A percentile compares a stretch with the other conserved stretches of the same genome.
Evolutionary conservation across 495 filamentous ascomycete genomes (phyloP).

Genomic region (Annulohypoxylon bovei): DNA sequence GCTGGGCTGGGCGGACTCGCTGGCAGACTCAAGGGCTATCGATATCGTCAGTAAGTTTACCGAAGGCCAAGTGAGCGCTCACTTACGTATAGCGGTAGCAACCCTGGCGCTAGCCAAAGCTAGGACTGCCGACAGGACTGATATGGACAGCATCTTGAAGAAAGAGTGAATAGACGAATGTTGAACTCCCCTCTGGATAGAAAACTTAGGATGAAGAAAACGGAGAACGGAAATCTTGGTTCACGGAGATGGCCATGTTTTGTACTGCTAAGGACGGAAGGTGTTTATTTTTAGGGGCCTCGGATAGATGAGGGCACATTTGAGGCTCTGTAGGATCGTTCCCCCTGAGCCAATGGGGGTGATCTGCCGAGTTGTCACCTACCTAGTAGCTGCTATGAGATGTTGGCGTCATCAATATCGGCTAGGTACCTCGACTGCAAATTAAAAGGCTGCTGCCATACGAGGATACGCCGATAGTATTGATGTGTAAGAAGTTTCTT

Average conservation of each 20-base stretch:
- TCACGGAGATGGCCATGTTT: neutral
- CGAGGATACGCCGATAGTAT: neutral
- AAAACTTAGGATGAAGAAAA: neutral
- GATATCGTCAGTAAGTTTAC: neutral
- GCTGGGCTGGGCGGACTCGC: neutral
- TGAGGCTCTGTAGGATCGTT: conserved; percentile 14
- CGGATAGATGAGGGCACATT: neutral
- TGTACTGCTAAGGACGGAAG: neutral
- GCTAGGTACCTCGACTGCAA: neutral
- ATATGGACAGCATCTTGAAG: conserved; percentile 17
- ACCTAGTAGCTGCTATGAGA: neutral
- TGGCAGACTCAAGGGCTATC: conserved; percentile 13
- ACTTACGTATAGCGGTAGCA: conserved; percentile 10
- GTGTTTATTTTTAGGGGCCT: neutral
- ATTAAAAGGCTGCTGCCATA: neutral
- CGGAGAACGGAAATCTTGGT: neutral
- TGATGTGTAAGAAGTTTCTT: neutral
- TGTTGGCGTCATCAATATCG: conserved; percentile 24
- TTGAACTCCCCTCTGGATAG: neutral
- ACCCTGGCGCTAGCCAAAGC: neutral
- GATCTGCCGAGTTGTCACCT: neutral
- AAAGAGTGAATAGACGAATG: neutral
- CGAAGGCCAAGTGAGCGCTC: neutral
- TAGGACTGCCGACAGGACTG: conserved; percentile 3
- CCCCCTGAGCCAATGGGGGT: neutral